phyloP scores from a whole-genome alignment of 176 grass and related monocot genomes.

The Pontederia crassipes region DNA sequence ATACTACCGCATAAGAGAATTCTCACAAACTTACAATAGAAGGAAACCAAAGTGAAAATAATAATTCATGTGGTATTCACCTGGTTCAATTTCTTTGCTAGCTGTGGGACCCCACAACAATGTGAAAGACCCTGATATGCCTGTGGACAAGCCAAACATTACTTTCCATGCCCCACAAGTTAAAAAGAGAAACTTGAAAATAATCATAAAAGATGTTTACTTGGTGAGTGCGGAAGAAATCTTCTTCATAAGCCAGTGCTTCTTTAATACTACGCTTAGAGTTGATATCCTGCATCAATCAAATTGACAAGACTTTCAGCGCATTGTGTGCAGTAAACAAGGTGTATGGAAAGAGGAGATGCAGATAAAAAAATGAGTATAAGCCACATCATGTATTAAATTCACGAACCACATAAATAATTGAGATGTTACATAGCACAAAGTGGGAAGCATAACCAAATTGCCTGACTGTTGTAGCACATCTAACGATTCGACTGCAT shows the following conservation, averaged over 20 bases:
- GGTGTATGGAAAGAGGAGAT: neutral
- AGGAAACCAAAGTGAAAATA: no score
- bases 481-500: no score
- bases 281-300: constrained; percentile 71
- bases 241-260: constrained; percentile 78
- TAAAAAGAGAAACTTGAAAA: constrained; percentile 4
- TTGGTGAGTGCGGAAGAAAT: constrained; percentile 68
- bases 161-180: constrained; percentile 12
- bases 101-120: constrained; percentile 79
- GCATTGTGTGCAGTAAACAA: neutral
- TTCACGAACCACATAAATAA: no score
- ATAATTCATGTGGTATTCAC: constrained; percentile 23
- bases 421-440: no score
- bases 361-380: neutral
- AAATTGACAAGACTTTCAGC: neutral
- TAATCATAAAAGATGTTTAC: constrained; percentile 31
- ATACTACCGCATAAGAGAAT: neutral
- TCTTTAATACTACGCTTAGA: constrained; percentile 84
- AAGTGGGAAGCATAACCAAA: no score
- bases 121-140: constrained; percentile 88
- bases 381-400: no score
- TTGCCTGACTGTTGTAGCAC: no score
- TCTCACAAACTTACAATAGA: neutral
- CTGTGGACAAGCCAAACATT: constrained; percentile 28
- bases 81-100: constrained; percentile 97